Evolutionary conservation across 139 green algal genomes (phyloP).

Genomic region (Chlorella sp.): DNA sequence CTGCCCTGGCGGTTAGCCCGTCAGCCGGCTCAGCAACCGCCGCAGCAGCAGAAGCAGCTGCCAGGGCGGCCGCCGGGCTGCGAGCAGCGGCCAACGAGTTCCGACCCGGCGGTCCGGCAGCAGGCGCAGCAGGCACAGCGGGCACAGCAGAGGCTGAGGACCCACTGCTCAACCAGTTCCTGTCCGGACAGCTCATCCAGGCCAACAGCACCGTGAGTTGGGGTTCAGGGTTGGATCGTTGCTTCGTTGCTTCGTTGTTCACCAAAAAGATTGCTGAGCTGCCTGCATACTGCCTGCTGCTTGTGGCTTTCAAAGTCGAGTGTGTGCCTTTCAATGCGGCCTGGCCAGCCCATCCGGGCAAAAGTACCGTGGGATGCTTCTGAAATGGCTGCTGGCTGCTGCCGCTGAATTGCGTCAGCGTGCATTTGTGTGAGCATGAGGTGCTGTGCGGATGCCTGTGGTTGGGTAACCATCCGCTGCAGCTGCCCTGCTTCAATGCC

Average conservation of each 20-base stretch:
- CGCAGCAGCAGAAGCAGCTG: no score
- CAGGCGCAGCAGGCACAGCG: neutral
- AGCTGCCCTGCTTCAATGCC: no score
- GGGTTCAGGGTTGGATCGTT: no score
- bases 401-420: no score
- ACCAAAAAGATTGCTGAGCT: no score
- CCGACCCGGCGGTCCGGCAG: no score
- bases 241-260: no score
- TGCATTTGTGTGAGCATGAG: no score
- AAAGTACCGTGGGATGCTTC: no score
- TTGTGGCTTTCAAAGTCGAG: neutral
- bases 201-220: neutral
- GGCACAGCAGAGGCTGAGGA: neutral
- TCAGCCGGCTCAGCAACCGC: neutral
- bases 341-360: neutral
- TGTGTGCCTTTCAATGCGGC: neutral
- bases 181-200: constrained; percentile 10
- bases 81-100: neutral
- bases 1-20: neutral
- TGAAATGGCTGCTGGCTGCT: no score
- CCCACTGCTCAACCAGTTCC: neutral
- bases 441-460: no score
- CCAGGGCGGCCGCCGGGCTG: neutral
- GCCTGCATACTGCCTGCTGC: neutral
- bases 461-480: no score